Conservation (phyloP, 108 stramenopile species). For the Cyclostephanos tholiformis region DNA sequence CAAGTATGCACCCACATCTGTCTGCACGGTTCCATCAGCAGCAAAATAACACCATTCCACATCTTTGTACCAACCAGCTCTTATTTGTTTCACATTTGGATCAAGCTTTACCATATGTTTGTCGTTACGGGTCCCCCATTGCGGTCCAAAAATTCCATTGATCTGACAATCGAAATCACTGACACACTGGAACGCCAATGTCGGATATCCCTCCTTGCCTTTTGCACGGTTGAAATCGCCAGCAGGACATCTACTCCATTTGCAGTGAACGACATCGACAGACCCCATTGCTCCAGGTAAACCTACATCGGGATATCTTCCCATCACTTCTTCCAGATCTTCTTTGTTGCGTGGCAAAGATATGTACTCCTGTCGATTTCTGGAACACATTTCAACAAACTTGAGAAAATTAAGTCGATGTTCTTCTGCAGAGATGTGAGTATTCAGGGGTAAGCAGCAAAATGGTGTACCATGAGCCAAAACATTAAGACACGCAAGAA, state of each 20-base stretch:
- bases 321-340: not conserved
- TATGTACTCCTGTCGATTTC: not conserved
- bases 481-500: no score
- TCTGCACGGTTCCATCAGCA: constrained; percentile 1
- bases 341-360: constrained; percentile 1
- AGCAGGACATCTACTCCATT: no score
- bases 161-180: not conserved
- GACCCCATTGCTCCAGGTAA: no score
- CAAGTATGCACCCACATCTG: no score
- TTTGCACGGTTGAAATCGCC: no score
- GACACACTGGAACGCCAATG: no score
- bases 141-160: not conserved
- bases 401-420: not conserved
- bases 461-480: no score
- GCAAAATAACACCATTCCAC: constrained; percentile 1
- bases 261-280: no score
- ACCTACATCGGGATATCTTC: no score
- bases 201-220: no score
- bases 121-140: not conserved
- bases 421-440: not conserved
- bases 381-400: not conserved
- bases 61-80: not conserved
- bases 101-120: not conserved
- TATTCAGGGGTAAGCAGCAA: no score
- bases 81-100: no score